Base-by-base conservation (phyloP, 1,284 basidiomycete species). In the Veloboletus limbatus region DNA sequence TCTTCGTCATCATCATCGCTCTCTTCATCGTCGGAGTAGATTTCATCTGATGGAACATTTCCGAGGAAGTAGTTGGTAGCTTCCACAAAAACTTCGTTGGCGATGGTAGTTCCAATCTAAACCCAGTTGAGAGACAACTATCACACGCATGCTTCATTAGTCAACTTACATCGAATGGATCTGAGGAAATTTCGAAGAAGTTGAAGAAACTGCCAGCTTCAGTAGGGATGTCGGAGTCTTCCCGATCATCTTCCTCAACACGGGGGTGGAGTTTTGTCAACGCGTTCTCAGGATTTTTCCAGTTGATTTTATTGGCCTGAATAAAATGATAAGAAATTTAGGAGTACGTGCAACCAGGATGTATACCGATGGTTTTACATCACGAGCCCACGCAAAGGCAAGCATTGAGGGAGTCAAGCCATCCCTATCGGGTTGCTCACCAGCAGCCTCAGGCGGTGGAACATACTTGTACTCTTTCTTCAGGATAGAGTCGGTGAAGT, bases 141-240 rank as follows among this genome's bases (percentile, higher is more conserved):
- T 22, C 18, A 34, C 33, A 38, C 3, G 11, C 21, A 28, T 30
- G 14, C 18, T 25, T 27, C 33, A 22, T 2, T 31, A 22, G 16
- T n/a, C 38, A 41, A 75, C 83, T 68, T 57, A 88, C 87, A 54
- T 88, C 85, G 51, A 72, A 77, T 9, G 77, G 75, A 59, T 90
- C 88, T 24, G 72, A 62, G 14, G 73, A 72, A 45, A 76, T 65
- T 65, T 88, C 89, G 56, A 94, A 92, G 59, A 84, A 85, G 69
- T 91, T 89, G 78, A 94, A 94, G 73, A 94, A 92, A 60, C 83
- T 89, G 46, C 92, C 91, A 38, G 77, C 70, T 47, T 92, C 90
- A 24, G 73, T 71, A 40, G 74, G 69, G 40, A 76, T 57, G 37
- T 82, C 79, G 18, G 79, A 75, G 13, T 81, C 71, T 37, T 67